Conservation (phyloP, 2,329 filamentous ascomycete genomes). For the Phyllosticta citrichinensis region DNA sequence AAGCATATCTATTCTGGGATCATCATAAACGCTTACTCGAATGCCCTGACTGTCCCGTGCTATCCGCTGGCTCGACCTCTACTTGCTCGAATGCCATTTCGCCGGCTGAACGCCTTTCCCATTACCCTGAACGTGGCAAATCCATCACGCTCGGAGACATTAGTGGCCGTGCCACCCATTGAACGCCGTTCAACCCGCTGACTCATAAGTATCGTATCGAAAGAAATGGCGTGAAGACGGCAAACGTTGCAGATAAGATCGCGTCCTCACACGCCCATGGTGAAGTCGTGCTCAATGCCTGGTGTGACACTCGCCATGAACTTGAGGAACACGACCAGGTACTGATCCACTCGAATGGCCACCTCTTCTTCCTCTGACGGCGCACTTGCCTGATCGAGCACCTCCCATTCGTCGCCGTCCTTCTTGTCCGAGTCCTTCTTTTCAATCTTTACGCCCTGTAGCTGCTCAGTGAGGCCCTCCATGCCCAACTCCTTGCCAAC, state of each 20-base stretch:
- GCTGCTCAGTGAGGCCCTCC: conserved; percentile 78
- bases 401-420: conserved; percentile 53
- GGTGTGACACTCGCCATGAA: conserved; percentile 70
- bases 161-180: background rate
- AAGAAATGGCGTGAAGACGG: background rate
- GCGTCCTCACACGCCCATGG: conserved; percentile 68
- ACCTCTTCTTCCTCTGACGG: conserved; percentile 64
- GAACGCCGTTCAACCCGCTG: background rate
- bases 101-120: conserved; percentile 3
- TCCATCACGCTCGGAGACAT: background rate
- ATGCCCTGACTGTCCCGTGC: background rate
- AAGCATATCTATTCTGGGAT: background rate
- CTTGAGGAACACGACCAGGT: conserved; percentile 79
- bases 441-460: conserved; percentile 50
- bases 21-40: background rate
- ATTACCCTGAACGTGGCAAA: background rate
- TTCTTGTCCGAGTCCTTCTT: conserved; percentile 36
- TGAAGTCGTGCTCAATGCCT: conserved; percentile 95
- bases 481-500: conserved; percentile 51
- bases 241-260: background rate
- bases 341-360: conserved; percentile 79
- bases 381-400: conserved; percentile 43
- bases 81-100: background rate
- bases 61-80: background rate
- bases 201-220: background rate